A percentile compares a stretch with the other conserved stretches of the same genome.
These are phyloP conservation scores for Sinapis alba DNA, from an alignment of 441 rosid genomes.

Conservation along the genomic window DNA sequence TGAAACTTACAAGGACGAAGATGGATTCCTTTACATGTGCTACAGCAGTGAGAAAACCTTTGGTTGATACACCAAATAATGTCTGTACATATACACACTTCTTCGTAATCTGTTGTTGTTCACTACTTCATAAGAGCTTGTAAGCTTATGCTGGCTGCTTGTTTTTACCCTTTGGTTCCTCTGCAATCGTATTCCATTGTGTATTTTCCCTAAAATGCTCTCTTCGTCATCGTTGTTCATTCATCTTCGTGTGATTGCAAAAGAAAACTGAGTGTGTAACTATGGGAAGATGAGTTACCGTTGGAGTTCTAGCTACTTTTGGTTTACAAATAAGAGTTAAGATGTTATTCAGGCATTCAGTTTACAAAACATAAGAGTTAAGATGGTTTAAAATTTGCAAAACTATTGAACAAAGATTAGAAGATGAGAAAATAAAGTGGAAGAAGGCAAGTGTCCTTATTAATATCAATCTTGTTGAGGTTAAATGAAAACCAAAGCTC, in stretches of 20 bases:
- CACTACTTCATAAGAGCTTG: neutral
- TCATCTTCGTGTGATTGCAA: neutral
- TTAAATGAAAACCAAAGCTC: neutral
- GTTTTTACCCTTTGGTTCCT: slow-evolving; percentile 12
- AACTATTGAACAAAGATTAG: neutral
- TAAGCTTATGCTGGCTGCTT: slow-evolving; percentile 12
- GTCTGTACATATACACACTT: slow-evolving; percentile 20
- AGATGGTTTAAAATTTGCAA: neutral
- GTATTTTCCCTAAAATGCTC: slow-evolving; percentile 7
- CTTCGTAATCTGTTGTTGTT: neutral
- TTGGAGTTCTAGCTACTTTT: too few species aligned
- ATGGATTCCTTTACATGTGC: slow-evolving; percentile 89
- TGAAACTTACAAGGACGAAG: slow-evolving; percentile 80
- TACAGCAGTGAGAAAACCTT: slow-evolving; percentile 95
- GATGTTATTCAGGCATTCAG: neutral
- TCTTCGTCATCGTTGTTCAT: neutral
- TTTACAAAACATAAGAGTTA: neutral
- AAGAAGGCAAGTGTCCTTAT: neutral
- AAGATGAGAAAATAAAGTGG: neutral
- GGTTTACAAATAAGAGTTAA: too few species aligned
- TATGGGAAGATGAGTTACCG: neutral
- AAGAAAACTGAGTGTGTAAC: neutral
- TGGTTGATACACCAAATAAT: slow-evolving; percentile 40
- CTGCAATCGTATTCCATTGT: neutral
- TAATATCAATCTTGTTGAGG: neutral